Conservation (phyloP, 441 rosid genomes). For the Iberis amara region DNA sequence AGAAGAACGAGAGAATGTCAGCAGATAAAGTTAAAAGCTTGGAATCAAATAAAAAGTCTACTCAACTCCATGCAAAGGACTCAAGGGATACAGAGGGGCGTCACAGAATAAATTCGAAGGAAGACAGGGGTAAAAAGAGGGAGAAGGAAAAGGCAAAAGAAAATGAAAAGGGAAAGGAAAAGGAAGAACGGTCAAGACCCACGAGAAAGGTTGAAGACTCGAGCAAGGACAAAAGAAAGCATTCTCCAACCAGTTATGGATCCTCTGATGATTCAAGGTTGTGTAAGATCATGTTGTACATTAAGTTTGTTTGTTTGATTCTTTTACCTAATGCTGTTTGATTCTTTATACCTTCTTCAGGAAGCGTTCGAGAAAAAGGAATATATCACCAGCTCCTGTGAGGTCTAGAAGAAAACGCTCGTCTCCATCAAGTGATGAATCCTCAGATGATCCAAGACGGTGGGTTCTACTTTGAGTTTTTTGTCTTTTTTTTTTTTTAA, state of each 20-base stretch:
- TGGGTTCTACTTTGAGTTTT: constrained; percentile 29
- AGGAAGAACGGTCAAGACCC: constrained; percentile 50
- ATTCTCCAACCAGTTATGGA: constrained; percentile 59
- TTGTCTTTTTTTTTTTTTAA: constrained; percentile 3
- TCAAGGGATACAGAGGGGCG: constrained; percentile 47
- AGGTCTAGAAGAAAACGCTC: constrained; percentile 63
- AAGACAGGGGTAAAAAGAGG: constrained; percentile 48
- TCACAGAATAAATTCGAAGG: constrained; percentile 47
- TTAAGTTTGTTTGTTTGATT: neutral
- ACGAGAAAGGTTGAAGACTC: constrained; percentile 48
- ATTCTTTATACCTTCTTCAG: constrained; percentile 37
- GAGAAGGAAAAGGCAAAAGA: constrained; percentile 57
- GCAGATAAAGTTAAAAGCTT: constrained; percentile 48
- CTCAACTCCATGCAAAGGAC: constrained; percentile 40
- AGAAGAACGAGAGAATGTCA: constrained; percentile 37
- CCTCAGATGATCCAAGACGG: constrained; percentile 83
- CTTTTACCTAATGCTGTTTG: constrained; percentile 5
- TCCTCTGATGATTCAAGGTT: constrained; percentile 84
- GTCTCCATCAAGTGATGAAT: constrained; percentile 63
- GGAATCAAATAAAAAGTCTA: constrained; percentile 46
- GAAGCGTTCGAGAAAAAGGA: constrained; percentile 50
- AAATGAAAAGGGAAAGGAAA: too few relatives aligned
- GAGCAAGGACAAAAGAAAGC: constrained; percentile 61
- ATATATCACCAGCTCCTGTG: constrained; percentile 68
- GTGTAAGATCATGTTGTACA: constrained; percentile 20